Evolutionary conservation across 805 yeast genomes (phyloP).

Genomic region (Candida yuanshanica): DNA sequence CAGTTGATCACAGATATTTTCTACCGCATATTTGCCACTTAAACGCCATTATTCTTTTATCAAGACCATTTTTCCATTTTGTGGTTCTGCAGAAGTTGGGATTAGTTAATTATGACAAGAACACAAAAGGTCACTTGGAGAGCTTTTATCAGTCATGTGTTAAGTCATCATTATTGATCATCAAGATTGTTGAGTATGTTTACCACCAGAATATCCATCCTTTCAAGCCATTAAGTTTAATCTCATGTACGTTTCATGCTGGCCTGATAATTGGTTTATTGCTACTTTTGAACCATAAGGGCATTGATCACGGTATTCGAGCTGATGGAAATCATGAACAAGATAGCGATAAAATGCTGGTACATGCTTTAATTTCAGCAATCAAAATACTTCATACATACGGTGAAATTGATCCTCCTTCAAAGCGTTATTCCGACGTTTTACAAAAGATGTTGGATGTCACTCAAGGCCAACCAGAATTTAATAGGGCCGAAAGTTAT

Average conservation of each 20-base stretch:
- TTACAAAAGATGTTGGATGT: slow-evolving; percentile 17
- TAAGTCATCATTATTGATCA: slow-evolving; percentile 30
- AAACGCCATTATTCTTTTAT: slow-evolving; percentile 32
- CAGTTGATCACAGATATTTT: slow-evolving; percentile 18
- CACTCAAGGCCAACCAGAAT: slow-evolving; percentile 3
- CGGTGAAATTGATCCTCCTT: slow-evolving; percentile 18
- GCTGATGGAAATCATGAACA: slow-evolving; percentile 11
- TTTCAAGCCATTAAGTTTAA: slow-evolving; percentile 30
- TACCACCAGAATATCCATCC: slow-evolving; percentile 28
- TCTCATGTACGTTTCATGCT: slow-evolving; percentile 31
- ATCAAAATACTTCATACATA: slow-evolving; percentile 15
- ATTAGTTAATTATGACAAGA: slow-evolving; percentile 12
- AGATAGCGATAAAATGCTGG: slow-evolving; percentile 13
- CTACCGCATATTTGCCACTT: slow-evolving; percentile 32
- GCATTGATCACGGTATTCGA: slow-evolving; percentile 16
- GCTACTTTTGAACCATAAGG: slow-evolving; percentile 18
- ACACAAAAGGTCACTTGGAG: slow-evolving; percentile 12
- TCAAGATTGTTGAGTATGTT: slow-evolving; percentile 27
- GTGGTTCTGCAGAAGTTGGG: slow-evolving; percentile 21
- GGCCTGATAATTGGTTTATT: slow-evolving; percentile 32
- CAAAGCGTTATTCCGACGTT: slow-evolving; percentile 13
- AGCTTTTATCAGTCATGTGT: slow-evolving; percentile 32
- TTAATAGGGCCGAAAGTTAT: neutral
- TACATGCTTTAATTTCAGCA: slow-evolving; percentile 18
- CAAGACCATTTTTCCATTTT: slow-evolving; percentile 38